Base-by-base conservation (phyloP, 805 yeast genomes). In the Candida tammaniensis region DNA sequence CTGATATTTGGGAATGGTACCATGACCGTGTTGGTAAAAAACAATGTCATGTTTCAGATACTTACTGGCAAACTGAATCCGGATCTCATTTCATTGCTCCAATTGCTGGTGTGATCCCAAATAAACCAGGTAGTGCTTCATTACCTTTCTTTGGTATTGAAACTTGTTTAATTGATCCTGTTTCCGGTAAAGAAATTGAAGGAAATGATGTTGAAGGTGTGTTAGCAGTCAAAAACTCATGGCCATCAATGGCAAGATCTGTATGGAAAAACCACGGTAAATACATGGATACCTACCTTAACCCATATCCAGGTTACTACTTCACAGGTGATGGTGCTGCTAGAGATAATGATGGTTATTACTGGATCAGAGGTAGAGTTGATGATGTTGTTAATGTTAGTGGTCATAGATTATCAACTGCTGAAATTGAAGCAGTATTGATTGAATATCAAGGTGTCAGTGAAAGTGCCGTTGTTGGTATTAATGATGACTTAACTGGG, bases 281-380 rank as follows among this genome's bases (percentile, higher is more conserved):
- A 56, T 85, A 68, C 62, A 62, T 80, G 65, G 94, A 85, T 50
- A 85, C 93, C n/a, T 85, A 85, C 61, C 64, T 83, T 57, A 80
- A 76, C 39, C 91, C 93, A 34, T 85, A 83, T 64, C 84, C 85
- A 31, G 88, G 88, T 31, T 77, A 74, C 57, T 85, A 83, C 66
- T 85, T 85, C 68, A 80, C 93, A 1, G 95, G 95, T 51, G 95
- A 85, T 62, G 94, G 94, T 62, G 93, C 91, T 17, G 91, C 88
- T 13, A 74, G 89, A 55, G 94, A 85, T 56, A 69, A 74, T 47
- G 91, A 84, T 55, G 94, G 94, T 5, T 85, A 76, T 67, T 81
- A 78, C 64, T 85, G 93, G 89, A 83, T 85, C 46, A 61, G 83
- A 52, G 94, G 94, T 37, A 74, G 94, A 65, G 93, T 85, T 42